A percentile compares a stretch with the other conserved stretches of the same genome.
Evolutionary conservation across 495 filamentous ascomycete genomes (phyloP).

Genomic region (Cercophora samala): DNA sequence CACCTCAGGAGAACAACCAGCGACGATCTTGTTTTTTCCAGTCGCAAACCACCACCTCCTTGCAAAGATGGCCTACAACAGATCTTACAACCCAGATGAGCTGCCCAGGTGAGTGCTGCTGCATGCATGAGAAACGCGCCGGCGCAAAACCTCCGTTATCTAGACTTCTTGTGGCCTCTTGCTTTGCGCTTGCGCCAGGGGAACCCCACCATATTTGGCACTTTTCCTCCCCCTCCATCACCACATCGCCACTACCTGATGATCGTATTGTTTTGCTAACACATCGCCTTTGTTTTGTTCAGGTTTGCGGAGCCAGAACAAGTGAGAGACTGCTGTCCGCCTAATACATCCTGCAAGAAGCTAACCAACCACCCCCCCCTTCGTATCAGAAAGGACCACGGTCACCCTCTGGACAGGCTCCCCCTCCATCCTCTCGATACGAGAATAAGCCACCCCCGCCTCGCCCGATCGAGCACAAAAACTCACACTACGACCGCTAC

Average conservation of each 20-base stretch:
- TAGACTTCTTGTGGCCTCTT: background rate
- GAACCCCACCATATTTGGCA: constrained; percentile 10
- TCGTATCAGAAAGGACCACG: constrained; percentile 15
- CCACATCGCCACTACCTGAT: constrained; percentile 15
- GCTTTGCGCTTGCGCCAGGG: constrained; percentile 7
- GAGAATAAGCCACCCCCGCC: constrained; percentile 40
- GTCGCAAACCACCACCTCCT: constrained; percentile 16
- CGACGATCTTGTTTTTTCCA: constrained; percentile 18
- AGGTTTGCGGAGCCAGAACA: constrained; percentile 95
- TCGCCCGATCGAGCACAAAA: constrained; percentile 31
- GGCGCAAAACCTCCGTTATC: constrained; percentile 13
- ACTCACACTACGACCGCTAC: constrained; percentile 21
- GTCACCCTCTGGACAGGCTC: constrained; percentile 1
- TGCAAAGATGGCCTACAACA: constrained; percentile 84
- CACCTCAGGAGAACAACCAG: constrained; percentile 21
- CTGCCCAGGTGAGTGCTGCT: constrained; percentile 76
- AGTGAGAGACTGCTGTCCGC: constrained; percentile 48
- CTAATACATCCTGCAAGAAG: background rate
- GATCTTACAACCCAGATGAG: constrained; percentile 90
- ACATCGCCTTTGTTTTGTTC: constrained; percentile 15
- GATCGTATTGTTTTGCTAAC: constrained; percentile 25
- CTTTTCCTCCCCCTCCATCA: background rate
- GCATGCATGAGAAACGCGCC: background rate
- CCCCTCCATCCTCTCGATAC: constrained; percentile 30
- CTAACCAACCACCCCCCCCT: constrained; percentile 3